Conservation (phyloP, 192 early-diverging fungal genomes). For the Glomus cerebriforme region DNA sequence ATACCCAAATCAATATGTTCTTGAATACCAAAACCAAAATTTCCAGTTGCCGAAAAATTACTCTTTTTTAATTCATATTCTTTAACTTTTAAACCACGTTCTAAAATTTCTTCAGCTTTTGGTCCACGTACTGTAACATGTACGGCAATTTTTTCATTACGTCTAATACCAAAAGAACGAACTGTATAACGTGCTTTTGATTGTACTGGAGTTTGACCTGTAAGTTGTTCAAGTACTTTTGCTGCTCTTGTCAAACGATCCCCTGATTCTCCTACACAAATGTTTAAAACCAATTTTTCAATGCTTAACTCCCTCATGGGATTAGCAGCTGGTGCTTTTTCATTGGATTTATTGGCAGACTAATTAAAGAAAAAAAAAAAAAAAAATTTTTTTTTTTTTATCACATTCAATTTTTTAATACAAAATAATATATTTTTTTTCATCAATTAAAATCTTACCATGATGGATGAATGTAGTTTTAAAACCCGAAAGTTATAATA, state of each 20-base stretch:
- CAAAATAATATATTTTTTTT: too few species aligned
- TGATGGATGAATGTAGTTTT: slow-evolving; percentile 22
- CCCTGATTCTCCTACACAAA: slow-evolving; percentile 99
- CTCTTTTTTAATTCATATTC: slow-evolving; percentile 94
- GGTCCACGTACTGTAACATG: slow-evolving; percentile 97
- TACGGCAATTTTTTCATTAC: slow-evolving; percentile 99
- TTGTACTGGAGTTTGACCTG: slow-evolving; percentile 98
- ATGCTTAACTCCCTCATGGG: slow-evolving; percentile 95
- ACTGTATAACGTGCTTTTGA: slow-evolving; percentile 99
- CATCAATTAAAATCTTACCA: too few species aligned
- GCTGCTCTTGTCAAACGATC: slow-evolving; percentile 99
- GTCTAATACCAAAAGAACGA: slow-evolving; percentile 99
- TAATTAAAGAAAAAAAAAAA: too few species aligned
- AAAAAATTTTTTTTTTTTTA: not conserved
- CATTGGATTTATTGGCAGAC: not conserved
- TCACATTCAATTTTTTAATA: too few species aligned
- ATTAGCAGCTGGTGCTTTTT: slow-evolving; percentile 61
- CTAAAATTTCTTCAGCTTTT: slow-evolving; percentile 91
- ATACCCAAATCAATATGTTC: slow-evolving; percentile 99
- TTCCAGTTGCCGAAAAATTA: slow-evolving; percentile 98
- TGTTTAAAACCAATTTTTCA: slow-evolving; percentile 99
- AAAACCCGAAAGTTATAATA: not conserved
- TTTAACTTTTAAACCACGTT: slow-evolving; percentile 99
- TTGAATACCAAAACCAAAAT: slow-evolving; percentile 99
- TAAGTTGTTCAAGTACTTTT: slow-evolving; percentile 99